These are phyloP conservation scores for Theileria orientalis DNA, from an alignment of 169 alveolate species.

Conservation along the genomic window DNA sequence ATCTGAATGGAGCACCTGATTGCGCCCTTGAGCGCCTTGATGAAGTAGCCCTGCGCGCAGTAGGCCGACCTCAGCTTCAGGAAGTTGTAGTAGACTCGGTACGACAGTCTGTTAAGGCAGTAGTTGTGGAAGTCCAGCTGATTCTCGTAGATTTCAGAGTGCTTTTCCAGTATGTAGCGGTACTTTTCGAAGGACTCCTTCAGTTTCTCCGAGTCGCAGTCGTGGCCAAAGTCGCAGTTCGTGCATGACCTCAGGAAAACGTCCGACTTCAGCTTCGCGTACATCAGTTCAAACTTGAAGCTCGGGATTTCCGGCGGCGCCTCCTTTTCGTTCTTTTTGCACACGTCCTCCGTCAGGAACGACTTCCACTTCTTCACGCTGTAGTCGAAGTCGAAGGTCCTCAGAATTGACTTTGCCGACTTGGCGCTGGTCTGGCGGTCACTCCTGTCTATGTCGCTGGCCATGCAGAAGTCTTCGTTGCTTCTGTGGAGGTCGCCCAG, in stretches of 20 bases:
- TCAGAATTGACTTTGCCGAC: slow-evolving; percentile 34
- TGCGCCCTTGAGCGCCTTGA: slow-evolving; percentile 30
- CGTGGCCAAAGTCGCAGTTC: too few species aligned
- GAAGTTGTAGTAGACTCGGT: slow-evolving; percentile 29
- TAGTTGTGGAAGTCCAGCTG: slow-evolving; percentile 57
- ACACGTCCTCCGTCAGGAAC: slow-evolving; percentile 34
- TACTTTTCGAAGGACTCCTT: slow-evolving; percentile 22
- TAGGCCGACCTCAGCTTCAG: slow-evolving; percentile 1
- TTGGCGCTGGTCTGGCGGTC: slow-evolving; percentile 56
- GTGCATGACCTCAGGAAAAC: too few species aligned
- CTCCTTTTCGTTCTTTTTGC: neutral
- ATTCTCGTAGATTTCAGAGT: slow-evolving; percentile 26
- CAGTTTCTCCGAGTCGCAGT: neutral
- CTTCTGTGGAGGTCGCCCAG: slow-evolving; percentile 27
- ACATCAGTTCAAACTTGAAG: slow-evolving; percentile 33
- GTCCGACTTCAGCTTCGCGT: too few species aligned
- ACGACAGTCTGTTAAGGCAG: slow-evolving; percentile 47
- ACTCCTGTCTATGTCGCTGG: slow-evolving; percentile 40
- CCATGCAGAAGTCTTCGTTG: slow-evolving; percentile 28
- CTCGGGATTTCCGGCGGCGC: slow-evolving; percentile 37
- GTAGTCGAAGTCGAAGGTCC: slow-evolving; percentile 14
- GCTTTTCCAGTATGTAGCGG: slow-evolving; percentile 23
- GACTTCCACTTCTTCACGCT: slow-evolving; percentile 25
- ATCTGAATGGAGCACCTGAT: too few species aligned
- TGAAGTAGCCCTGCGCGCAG: slow-evolving; percentile 24